These are phyloP conservation scores for Aspergillus viridinutans DNA, from an alignment of 2,329 filamentous ascomycete genomes.

Conservation along the genomic window DNA sequence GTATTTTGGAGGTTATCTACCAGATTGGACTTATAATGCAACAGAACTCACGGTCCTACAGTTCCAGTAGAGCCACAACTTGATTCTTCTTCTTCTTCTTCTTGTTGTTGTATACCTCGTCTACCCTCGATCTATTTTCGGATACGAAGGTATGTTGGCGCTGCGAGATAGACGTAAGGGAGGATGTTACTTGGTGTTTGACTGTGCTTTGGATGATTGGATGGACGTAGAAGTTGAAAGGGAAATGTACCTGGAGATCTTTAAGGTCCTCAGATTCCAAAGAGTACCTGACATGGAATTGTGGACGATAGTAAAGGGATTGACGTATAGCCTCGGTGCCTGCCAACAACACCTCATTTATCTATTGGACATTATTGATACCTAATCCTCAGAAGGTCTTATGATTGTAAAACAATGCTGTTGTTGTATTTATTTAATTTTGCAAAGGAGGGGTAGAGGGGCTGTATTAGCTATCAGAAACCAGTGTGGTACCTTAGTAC, in stretches of 20 bases:
- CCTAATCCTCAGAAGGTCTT: not conserved
- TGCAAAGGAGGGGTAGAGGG: not conserved
- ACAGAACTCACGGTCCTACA: no score
- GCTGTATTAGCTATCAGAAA: not conserved
- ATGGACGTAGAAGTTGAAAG: not conserved
- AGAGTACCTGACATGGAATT: not conserved
- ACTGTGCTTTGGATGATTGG: not conserved
- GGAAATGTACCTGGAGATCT: not conserved
- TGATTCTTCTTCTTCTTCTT: not conserved
- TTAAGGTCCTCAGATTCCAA: not conserved
- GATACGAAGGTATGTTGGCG: not conserved
- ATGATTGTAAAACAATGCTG: not conserved
- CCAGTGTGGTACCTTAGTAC: no score
- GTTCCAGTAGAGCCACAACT: not conserved
- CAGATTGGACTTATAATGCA: not conserved
- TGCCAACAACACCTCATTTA: not conserved
- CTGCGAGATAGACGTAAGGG: not conserved
- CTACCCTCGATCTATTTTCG: not conserved
- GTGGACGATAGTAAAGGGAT: not conserved
- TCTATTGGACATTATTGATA: not conserved
- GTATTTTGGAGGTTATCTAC: not conserved
- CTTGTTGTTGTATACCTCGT: not conserved
- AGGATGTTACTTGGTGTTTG: not conserved
- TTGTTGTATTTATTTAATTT: not conserved
- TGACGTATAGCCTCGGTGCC: not conserved